Percentiles rank a stretch among this genome's conserved stretches.
Evolutionary conservation across 805 yeast species (phyloP).

Genomic region (Saccharomycopsis malanga): DNA sequence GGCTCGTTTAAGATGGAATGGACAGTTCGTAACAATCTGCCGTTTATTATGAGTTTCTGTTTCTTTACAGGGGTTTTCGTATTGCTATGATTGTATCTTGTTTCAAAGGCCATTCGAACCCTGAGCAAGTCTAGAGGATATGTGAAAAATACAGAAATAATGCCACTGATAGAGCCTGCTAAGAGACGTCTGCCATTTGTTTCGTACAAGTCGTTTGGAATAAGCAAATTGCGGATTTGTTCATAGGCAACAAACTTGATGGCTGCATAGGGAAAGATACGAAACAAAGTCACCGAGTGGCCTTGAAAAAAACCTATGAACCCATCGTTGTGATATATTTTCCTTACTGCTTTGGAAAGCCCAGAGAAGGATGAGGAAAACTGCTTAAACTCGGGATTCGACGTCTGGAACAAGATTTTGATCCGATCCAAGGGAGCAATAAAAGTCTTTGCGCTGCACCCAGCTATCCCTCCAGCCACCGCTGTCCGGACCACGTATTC

Average conservation of each 20-base stretch:
- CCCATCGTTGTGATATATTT: conserved; percentile 67
- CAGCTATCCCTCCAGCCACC: conserved; percentile 91
- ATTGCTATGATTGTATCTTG: conserved; percentile 28
- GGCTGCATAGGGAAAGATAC: conserved; percentile 96
- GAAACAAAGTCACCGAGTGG: conserved; percentile 83
- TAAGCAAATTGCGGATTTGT: conserved; percentile 73
- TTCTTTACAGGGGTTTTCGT: conserved; percentile 22
- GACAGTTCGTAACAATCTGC: conserved; percentile 25
- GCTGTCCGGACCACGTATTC: conserved; percentile 83
- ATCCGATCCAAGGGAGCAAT: conserved; percentile 95
- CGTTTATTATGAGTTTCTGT: conserved; percentile 17
- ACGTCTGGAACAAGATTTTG: conserved; percentile 90
- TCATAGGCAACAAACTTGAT: conserved; percentile 95
- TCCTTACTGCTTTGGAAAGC: conserved; percentile 59
- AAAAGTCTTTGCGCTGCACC: conserved; percentile 90
- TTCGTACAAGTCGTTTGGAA: conserved; percentile 69
- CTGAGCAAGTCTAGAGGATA: conserved; percentile 89
- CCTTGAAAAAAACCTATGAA: conserved; percentile 83
- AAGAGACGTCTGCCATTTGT: conserved; percentile 72
- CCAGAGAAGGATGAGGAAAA: conserved; percentile 79
- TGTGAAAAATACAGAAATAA: conserved; percentile 78
- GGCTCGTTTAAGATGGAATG: conserved; percentile 26
- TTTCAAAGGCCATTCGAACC: conserved; percentile 87
- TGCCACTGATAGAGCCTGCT: conserved; percentile 89
- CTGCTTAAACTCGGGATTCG: conserved; percentile 79